Percentiles rank a stretch among this genome's conserved stretches.
These are phyloP conservation scores for Cadophora malorum DNA, from an alignment of 2,329 filamentous ascomycete genomes.

Conservation along the genomic window DNA sequence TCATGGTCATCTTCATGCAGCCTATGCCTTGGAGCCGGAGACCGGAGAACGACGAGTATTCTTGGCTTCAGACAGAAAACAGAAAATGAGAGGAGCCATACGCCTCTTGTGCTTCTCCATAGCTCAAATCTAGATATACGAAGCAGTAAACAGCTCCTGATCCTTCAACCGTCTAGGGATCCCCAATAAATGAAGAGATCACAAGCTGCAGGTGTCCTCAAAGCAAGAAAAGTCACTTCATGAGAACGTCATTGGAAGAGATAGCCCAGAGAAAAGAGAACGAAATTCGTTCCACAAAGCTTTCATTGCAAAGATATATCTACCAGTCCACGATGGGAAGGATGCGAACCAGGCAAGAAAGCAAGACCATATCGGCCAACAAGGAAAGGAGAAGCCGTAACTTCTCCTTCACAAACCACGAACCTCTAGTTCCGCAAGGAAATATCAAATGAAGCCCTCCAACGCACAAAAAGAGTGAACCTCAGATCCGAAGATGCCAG, in stretches of 20 bases:
- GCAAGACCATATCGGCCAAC: neutral
- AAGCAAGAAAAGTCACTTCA: neutral
- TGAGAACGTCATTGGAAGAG: neutral
- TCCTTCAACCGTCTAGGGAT: no score
- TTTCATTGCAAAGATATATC: conserved; percentile 6
- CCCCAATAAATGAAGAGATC: no score
- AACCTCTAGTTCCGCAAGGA: neutral
- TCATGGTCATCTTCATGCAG: no score
- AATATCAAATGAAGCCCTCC: neutral
- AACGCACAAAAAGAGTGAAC: neutral
- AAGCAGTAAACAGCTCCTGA: no score
- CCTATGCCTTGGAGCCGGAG: no score
- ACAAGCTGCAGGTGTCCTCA: no score
- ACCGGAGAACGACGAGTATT: no score
- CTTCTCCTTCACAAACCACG: neutral
- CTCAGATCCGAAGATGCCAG: neutral
- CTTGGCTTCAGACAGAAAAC: no score
- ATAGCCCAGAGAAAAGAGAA: neutral
- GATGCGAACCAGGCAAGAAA: neutral
- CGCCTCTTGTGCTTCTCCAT: no score
- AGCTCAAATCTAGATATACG: no score
- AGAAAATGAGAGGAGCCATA: no score
- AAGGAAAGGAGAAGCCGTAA: neutral
- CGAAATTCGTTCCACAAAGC: neutral
- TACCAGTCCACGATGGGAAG: neutral